A percentile compares a stretch with the other conserved stretches of the same genome.
Evolutionary conservation across 192 early-diverging fungal species (phyloP).

Genomic region (Phlyctochytrium planicorne): DNA sequence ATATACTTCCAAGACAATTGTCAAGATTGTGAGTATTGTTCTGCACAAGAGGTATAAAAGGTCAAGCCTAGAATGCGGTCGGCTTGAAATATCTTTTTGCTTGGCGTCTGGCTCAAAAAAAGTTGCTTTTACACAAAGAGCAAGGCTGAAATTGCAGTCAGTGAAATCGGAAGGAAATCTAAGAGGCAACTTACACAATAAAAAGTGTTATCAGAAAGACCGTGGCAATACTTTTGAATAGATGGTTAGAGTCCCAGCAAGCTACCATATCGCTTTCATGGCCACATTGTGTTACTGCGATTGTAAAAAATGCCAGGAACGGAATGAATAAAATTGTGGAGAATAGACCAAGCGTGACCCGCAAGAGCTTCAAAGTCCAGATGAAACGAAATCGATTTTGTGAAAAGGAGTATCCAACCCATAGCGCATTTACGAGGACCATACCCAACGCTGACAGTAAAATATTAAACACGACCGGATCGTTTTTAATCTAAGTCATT

Average conservation of each 20-base stretch:
- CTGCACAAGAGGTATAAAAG: conserved; percentile 26
- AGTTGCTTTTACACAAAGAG: conserved; percentile 28
- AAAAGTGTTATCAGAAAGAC: conserved; percentile 32
- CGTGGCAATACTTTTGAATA: conserved; percentile 27
- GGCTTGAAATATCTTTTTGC: conserved; percentile 23
- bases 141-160: conserved; percentile 22
- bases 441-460: conserved; percentile 26
- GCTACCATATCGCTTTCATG: conserved; percentile 1
- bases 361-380: conserved; percentile 45
- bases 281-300: conserved; percentile 14
- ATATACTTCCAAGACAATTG: conserved; percentile 14
- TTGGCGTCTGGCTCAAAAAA: conserved; percentile 47
- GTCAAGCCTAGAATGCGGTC: conserved; percentile 37
- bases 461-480: conserved; percentile 18
- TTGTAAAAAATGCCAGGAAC: conserved; percentile 27
- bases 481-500: conserved; percentile 2
- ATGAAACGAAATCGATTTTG: conserved; percentile 45
- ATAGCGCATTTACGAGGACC: conserved; percentile 31
- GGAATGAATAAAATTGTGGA: conserved; percentile 42
- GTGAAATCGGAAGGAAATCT: neutral
- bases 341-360: conserved; percentile 36
- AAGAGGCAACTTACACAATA: conserved; percentile 21
- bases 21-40: conserved; percentile 26
- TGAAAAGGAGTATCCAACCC: conserved; percentile 43
- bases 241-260: conserved; percentile 24